Conservation (phyloP, 192 early-diverging fungal genomes). For the Obelidium mucronatum region DNA sequence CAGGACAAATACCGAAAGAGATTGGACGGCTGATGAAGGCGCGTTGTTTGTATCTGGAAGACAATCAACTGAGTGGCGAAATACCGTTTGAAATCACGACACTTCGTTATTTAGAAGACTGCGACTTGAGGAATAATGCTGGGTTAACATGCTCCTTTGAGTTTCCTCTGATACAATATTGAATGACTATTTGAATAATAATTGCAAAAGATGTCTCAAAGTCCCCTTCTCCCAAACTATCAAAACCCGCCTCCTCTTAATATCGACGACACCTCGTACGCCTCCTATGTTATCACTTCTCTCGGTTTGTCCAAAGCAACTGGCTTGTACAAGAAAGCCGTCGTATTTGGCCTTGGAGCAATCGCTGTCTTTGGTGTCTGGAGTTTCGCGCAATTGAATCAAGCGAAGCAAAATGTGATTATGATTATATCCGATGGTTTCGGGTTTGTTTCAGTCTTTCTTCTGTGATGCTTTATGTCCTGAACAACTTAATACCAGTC, state of each 20-base stretch:
- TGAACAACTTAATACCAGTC: constrained; percentile 50
- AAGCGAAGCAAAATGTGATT: constrained; percentile 3
- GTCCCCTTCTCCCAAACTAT: background rate
- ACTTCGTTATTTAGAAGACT: constrained; percentile 1
- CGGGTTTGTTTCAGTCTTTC: constrained; percentile 1
- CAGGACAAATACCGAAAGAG: constrained; percentile 21
- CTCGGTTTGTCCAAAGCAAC: background rate
- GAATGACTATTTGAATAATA: background rate
- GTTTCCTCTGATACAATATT: background rate
- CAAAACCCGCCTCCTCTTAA: background rate
- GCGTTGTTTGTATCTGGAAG: constrained; percentile 26
- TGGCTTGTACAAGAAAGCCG: background rate
- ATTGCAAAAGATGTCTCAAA: background rate
- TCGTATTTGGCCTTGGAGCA: background rate
- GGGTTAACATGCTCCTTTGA: constrained; percentile 25
- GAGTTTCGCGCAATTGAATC: background rate
- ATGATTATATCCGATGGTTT: constrained; percentile 32
- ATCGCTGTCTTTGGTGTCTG: background rate
- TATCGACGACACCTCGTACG: background rate
- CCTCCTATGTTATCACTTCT: background rate
- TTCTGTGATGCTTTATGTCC: background rate
- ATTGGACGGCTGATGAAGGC: constrained; percentile 16
- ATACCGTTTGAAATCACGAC: constrained; percentile 22
- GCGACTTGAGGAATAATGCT: constrained; percentile 9
- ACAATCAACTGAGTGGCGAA: constrained; percentile 23